Evolutionary conservation across 1,284 basidiomycete species (phyloP), one percentile per base, ranked within the genome.

Genomic region (Pascua guehoae): DNA sequence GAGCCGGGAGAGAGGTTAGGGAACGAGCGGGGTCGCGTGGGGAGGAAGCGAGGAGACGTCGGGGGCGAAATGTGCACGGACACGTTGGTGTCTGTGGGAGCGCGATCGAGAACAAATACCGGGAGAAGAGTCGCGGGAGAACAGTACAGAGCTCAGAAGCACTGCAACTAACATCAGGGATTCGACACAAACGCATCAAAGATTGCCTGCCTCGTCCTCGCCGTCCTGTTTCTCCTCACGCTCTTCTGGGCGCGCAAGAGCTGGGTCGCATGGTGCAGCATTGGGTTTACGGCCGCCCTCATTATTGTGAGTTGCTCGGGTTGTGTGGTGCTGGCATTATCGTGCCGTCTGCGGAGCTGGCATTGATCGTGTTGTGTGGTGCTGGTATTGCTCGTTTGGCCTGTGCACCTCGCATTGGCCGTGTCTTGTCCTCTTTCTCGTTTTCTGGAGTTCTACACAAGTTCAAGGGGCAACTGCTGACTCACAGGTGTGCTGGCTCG

Each of bases 111-210:
- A 32, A 32, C n/a, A 43, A 17, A 43, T 8, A 15, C 41, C 8
- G n/a, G 11, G 36, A 39, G 12, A 15, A 47, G 12, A n/a, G 37
- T 8, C 18, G 11, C 49, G 4, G 17, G 24, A 32, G 24, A 32
- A 32, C 24, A 32, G 24, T 32, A 7, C 24, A 32, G 24, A 32
- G 24, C 11, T 9, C 15, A 51, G 15, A n/a, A 40, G 16, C 12
- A 8, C 10, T 14, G 15, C 7, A 4, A 8, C 52, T 43, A 14
- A 51, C 36, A 5, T 10, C 54, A 76, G 74, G 74, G 91, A 32
- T 98, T 97, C 75, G 87, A 98, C 75, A 93, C 90, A 50, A 86
- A 91, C 64, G 95, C 95, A 2, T 89, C 87, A 77, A 97, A 97
- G 75, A 77, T 97, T 51, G 92, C 91, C 0, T 86, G 85, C 45